A percentile compares a stretch with the other conserved stretches of the same genome.
Conservation (phyloP, 345 rosid genomes). For the Pistacia atlantica region DNA sequence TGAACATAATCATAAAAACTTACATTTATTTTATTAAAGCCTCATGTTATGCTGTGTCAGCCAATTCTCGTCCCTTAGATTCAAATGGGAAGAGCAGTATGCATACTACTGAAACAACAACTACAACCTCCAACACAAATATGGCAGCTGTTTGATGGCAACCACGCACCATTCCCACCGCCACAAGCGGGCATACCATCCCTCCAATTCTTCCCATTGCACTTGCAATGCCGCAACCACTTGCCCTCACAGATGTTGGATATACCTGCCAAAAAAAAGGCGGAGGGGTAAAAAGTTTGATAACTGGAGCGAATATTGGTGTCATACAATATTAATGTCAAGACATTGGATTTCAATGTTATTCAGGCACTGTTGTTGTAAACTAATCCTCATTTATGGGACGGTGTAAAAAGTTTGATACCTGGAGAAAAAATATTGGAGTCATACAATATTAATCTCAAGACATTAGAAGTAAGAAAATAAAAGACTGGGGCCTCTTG, state of each 20-base stretch:
- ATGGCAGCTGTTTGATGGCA: conserved; percentile 59
- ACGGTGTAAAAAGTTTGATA: no score
- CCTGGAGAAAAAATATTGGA: no score
- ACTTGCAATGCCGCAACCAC: conserved; percentile 65
- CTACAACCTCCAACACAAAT: conserved; percentile 38
- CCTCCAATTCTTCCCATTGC: conserved; percentile 71
- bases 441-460: no score
- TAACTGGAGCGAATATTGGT: no score
- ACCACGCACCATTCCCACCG: conserved; percentile 49
- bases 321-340: not conserved
- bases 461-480: not conserved
- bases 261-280: conserved; percentile 37
- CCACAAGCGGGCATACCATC: conserved; percentile 59
- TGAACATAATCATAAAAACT: no score
- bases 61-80: conserved; percentile 52
- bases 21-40: no score
- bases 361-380: no score
- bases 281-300: no score
- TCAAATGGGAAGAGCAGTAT: conserved; percentile 56
- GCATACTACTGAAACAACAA: conserved; percentile 37
- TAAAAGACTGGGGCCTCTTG: not conserved
- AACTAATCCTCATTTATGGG: no score
- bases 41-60: conserved; percentile 16
- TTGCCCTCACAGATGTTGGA: conserved; percentile 61
- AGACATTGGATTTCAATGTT: not conserved